Percentiles rank a stretch among this genome's conserved stretches.
Conservation (phyloP, 2,329 filamentous ascomycete species). For the Fusarium verrucosum region DNA sequence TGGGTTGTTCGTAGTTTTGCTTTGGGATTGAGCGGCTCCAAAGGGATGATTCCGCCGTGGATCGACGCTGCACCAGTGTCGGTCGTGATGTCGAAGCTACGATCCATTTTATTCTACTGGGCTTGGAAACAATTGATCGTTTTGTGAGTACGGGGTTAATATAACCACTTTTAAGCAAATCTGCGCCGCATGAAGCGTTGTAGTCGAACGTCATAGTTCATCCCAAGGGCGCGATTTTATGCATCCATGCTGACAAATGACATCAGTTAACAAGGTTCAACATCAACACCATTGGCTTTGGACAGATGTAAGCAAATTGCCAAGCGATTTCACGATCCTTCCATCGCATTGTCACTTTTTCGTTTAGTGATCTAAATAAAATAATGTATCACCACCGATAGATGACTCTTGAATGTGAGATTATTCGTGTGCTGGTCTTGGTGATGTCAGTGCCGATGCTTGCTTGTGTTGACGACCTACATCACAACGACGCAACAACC, state of each 20-base stretch:
- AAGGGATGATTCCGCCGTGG: conserved; percentile 1
- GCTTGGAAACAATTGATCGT: fast-evolving
- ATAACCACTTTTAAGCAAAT: not conserved
- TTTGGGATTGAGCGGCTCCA: not conserved
- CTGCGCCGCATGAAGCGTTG: not conserved
- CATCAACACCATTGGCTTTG: not conserved
- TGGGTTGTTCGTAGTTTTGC: not conserved
- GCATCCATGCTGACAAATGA: not conserved
- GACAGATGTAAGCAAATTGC: not conserved
- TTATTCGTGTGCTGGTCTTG: no score
- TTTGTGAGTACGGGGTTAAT: not conserved
- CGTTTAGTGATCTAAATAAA: not conserved
- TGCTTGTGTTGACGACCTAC: no score
- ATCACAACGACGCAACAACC: no score
- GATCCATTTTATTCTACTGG: not conserved
- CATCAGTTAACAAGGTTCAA: not conserved
- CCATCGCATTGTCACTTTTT: not conserved
- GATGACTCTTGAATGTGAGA: no score
- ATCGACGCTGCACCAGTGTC: not conserved
- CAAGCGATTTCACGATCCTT: not conserved
- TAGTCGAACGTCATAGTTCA: not conserved
- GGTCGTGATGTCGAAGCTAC: not conserved
- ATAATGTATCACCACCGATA: not conserved
- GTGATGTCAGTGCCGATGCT: no score
- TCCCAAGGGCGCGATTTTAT: not conserved